These are phyloP conservation scores for Komagataella kurtzmanii DNA, from an alignment of 805 yeast genomes.

Conservation along the genomic window DNA sequence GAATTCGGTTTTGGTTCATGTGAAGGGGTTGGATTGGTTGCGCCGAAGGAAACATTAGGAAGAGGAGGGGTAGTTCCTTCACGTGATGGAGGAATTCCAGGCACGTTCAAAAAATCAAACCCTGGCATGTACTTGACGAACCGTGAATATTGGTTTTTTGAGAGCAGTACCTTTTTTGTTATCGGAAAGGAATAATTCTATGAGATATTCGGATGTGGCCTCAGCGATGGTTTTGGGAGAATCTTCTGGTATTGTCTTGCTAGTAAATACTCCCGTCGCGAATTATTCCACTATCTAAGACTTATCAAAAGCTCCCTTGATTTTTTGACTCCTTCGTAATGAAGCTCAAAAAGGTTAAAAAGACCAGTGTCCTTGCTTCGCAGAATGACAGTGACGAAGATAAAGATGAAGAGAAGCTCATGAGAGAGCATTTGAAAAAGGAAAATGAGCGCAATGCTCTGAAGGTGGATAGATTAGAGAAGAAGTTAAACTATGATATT, in stretches of 20 bases:
- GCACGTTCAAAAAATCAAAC: slow-evolving; percentile 39
- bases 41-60: slow-evolving; percentile 40
- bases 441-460: neutral
- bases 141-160: neutral
- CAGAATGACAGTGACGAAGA: neutral
- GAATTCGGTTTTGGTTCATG: slow-evolving; percentile 3
- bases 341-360: slow-evolving; percentile 6
- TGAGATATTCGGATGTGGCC: neutral
- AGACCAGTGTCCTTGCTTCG: neutral
- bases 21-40: slow-evolving; percentile 10
- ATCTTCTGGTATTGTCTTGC: neutral
- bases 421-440: neutral
- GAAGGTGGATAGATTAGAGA: neutral
- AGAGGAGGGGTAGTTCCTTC: slow-evolving; percentile 18
- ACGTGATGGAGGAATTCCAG: slow-evolving; percentile 17
- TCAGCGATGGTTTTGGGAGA: neutral
- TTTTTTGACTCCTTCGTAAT: neutral
- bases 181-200: neutral
- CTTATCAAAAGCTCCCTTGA: neutral
- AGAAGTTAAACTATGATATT: neutral
- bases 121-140: slow-evolving; percentile 21
- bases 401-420: neutral
- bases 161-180: neutral
- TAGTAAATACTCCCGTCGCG: slow-evolving; percentile 8
- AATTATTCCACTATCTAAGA: neutral